Base-by-base conservation (phyloP, 257 asterid species). In the Solanum habrochaites region DNA sequence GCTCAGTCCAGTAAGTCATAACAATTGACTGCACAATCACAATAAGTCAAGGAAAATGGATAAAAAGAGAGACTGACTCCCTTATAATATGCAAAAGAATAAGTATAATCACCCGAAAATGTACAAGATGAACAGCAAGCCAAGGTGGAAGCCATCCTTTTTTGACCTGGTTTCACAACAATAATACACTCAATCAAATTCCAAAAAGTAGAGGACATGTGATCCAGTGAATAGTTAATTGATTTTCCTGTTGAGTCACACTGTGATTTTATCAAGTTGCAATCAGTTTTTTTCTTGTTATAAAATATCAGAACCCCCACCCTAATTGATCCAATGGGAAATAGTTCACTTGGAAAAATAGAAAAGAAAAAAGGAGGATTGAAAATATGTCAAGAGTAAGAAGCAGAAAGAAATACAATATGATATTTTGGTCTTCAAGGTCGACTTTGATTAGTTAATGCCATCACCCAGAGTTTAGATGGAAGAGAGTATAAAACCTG, bases 101-200 rank as follows among this genome's bases (percentile, higher is more conserved):
- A 75, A 67, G 35, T 20, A 47, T 67, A 64, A 72, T 90, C 87
- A 90, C 93, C 93, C 88, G 89, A 83, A 69, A 89, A 83, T 89
- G 89, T 71, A 86, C 89, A 82, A 86, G 72, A 91, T 89, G 91
- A 85, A 89, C 87, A 60, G 86, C 88, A 21, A 91, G 85, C 95
- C 92, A 93, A 83, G 92, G 87, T 20, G 91, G 93, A 85, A 91
- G 85, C 95, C 94, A 89, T 60, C 89, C 91, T 88, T 87, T 86
- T 31, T 40, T 89, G 86, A 90, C 92, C 93, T 91, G 86, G 72
- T 56, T 3, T 52, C 43, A 31, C 67, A 31, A 18, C 67, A 49
- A 27, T 29, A 49, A 31, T 47, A 80, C 69, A 80, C 67, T 11
- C 23, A 80, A 80, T 80, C 67, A 80, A 78, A 80, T 80, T 80